A percentile compares a stretch with the other conserved stretches of the same genome.
phyloP scores from a whole-genome alignment of 2,329 filamentous ascomycete species.

The Alternaria consortialis region DNA sequence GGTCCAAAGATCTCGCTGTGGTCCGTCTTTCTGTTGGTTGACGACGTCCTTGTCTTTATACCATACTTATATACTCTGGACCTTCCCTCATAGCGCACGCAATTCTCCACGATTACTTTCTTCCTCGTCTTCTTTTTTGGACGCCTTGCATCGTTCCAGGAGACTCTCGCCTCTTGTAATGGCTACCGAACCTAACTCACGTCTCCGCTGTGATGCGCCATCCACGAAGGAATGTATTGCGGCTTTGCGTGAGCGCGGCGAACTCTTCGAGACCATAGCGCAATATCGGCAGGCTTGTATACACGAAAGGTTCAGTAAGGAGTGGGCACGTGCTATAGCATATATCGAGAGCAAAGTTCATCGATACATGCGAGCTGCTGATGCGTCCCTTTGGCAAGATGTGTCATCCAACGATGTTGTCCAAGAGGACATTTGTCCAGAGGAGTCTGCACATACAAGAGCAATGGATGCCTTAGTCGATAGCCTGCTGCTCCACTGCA shows the following conservation, averaged over 20 bases:
- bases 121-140: too few species aligned
- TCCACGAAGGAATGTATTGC: neutral
- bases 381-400: too few species aligned
- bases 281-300: neutral
- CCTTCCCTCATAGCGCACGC: neutral
- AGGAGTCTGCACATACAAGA: too few species aligned
- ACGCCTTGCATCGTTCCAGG: too few species aligned
- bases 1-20: neutral
- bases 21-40: neutral
- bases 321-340: neutral
- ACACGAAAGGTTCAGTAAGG: neutral
- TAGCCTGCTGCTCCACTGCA: neutral
- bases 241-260: neutral
- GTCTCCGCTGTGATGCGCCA: neutral
- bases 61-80: neutral
- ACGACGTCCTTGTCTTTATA: neutral
- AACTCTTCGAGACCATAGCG: neutral
- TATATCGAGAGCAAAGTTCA: conserved; percentile 3
- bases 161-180: too few species aligned
- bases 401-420: too few species aligned
- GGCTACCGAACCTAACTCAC: too few species aligned
- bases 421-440: too few species aligned
- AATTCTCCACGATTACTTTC: too few species aligned
- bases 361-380: neutral
- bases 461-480: neutral